Percentiles rank a stretch among this genome's conserved stretches.
phyloP scores from a whole-genome alignment of 2,329 filamentous ascomycete species.

The Geosmithia putterillii region DNA sequence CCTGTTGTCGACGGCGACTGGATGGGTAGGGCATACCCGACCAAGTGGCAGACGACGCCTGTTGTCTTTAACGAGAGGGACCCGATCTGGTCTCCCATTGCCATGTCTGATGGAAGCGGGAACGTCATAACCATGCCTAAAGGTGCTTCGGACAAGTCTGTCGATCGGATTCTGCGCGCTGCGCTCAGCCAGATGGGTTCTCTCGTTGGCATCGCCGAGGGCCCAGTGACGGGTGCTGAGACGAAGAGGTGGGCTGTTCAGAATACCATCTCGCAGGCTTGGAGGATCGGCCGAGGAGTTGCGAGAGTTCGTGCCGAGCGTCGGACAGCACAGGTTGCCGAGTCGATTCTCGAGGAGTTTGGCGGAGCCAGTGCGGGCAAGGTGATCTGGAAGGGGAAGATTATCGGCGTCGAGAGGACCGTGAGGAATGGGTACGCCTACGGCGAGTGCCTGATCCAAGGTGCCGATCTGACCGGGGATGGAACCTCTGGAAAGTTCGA shows the following conservation, averaged over 20 bases:
- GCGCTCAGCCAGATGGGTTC: constrained; percentile 44
- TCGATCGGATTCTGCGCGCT: constrained; percentile 36
- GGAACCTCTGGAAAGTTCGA: constrained; percentile 13
- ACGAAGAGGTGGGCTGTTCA: constrained; percentile 37
- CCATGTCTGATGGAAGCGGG: constrained; percentile 39
- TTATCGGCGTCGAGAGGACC: constrained; percentile 44
- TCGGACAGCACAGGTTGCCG: constrained; percentile 38
- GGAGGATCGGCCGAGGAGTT: constrained; percentile 49
- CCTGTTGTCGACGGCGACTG: constrained; percentile 41
- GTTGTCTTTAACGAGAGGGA: constrained; percentile 35
- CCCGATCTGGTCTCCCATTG: constrained; percentile 30
- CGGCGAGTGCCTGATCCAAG: constrained; percentile 45
- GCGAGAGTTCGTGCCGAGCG: constrained; percentile 35
- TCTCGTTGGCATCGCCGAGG: constrained; percentile 33
- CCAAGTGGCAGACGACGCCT: constrained; percentile 42
- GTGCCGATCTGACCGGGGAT: constrained; percentile 24
- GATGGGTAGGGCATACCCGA: constrained; percentile 44
- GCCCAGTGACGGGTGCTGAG: constrained; percentile 34
- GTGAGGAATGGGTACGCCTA: constrained; percentile 46
- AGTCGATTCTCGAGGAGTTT: constrained; percentile 45
- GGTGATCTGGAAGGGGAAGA: constrained; percentile 52
- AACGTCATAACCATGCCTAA: constrained; percentile 36
- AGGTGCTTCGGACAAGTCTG: constrained; percentile 29
- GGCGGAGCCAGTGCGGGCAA: constrained; percentile 39
- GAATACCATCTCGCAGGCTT: constrained; percentile 39